Evolutionary conservation across 352 stramenopile genomes (phyloP).

Genomic region (Phytophthora parvispora): DNA sequence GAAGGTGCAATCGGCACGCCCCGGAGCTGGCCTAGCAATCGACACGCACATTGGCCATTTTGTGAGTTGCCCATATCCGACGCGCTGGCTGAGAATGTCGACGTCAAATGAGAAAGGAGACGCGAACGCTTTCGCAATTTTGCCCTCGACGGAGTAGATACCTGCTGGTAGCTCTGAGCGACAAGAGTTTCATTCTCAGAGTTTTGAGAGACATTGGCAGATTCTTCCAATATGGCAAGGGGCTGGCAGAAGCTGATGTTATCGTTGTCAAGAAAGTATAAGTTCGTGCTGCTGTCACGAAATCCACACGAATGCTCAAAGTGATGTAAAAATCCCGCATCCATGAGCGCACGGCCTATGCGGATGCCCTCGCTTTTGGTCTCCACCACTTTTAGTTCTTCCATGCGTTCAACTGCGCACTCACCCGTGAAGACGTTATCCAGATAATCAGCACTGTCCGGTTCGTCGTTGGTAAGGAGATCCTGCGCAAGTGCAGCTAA

Average conservation of each 20-base stretch:
- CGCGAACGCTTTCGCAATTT: slow-evolving; percentile 23
- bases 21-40: slow-evolving; percentile 16
- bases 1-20: slow-evolving; percentile 4
- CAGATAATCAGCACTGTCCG: not conserved
- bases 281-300: slow-evolving; percentile 12
- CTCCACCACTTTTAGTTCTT: slow-evolving; percentile 32
- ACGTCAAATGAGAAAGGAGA: slow-evolving; percentile 21
- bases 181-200: slow-evolving; percentile 3
- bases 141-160: slow-evolving; percentile 5
- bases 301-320: slow-evolving; percentile 41
- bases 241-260: slow-evolving; percentile 48
- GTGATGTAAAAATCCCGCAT: slow-evolving; percentile 65
- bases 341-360: slow-evolving; percentile 66
- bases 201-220: slow-evolving; percentile 11
- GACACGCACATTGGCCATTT: slow-evolving; percentile 14
- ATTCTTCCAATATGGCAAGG: slow-evolving; percentile 41
- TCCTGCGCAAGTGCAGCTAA: slow-evolving; percentile 45
- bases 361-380: slow-evolving; percentile 42
- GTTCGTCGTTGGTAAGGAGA: slow-evolving; percentile 42
- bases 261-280: slow-evolving; percentile 59
- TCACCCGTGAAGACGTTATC: slow-evolving; percentile 38
- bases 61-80: slow-evolving; percentile 4
- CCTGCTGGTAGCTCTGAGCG: slow-evolving; percentile 2
- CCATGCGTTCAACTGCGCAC: slow-evolving; percentile 36
- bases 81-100: slow-evolving; percentile 14